These are phyloP conservation scores for Aspergillus novofumigatus DNA, from an alignment of 2,329 filamentous ascomycete species.

Conservation along the genomic window DNA sequence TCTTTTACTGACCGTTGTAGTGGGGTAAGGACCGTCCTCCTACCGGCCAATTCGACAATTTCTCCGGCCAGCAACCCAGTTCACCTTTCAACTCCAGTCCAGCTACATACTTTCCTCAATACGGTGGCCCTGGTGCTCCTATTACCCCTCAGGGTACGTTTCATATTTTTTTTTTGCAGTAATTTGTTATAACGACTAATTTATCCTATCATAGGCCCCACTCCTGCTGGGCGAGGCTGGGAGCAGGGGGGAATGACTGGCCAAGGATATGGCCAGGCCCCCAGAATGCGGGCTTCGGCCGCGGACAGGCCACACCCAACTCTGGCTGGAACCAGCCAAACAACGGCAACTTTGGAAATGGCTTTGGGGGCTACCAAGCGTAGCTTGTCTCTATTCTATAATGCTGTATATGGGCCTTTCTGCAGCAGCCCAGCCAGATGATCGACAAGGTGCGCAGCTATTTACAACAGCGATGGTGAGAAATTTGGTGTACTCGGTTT, in stretches of 20 bases:
- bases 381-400: conserved; percentile 31
- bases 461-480: conserved; percentile 13
- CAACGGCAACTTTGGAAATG: conserved; percentile 49
- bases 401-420: conserved; percentile 8
- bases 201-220: conserved; percentile 42
- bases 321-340: conserved; percentile 52
- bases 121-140: conserved; percentile 64
- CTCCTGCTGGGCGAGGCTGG: conserved; percentile 54
- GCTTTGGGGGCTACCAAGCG: conserved; percentile 58
- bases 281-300: conserved; percentile 77
- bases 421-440: conserved; percentile 8
- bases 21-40: conserved; percentile 99
- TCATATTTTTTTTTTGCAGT: not conserved
- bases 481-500: conserved; percentile 4
- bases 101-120: conserved; percentile 87
- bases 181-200: conserved; percentile 7
- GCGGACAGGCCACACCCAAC: conserved; percentile 58
- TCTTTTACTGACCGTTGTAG: conserved; percentile 47
- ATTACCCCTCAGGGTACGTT: conserved; percentile 57
- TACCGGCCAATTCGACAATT: conserved; percentile 75
- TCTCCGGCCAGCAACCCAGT: conserved; percentile 72
- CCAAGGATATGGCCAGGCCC: conserved; percentile 60
- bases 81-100: conserved; percentile 68
- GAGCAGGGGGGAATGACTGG: conserved; percentile 48
- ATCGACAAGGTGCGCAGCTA: conserved; percentile 8